Percentiles rank a stretch among this genome's conserved stretches.
phyloP scores from a whole-genome alignment of 2,329 filamentous ascomycete genomes.

The Neoscytalidium dimidiatum region DNA sequence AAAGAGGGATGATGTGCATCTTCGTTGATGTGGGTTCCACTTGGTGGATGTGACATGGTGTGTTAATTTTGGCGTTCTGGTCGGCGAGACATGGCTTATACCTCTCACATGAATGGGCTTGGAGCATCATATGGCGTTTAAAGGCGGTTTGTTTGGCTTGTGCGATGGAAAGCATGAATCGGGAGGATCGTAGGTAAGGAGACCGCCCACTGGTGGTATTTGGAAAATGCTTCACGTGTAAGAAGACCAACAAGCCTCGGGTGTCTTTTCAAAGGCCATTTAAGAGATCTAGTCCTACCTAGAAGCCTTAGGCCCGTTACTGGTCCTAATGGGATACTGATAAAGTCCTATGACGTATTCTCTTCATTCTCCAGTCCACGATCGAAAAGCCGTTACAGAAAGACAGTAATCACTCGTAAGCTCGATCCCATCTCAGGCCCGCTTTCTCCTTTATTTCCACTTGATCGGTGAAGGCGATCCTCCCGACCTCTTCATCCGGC shows the following conservation, averaged over 20 bases:
- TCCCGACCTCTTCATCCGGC: conserved; percentile 20
- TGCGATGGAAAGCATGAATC: neutral
- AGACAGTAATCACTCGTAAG: neutral
- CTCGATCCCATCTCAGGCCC: neutral
- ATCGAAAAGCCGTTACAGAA: too few relatives aligned
- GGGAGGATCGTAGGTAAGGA: too few relatives aligned
- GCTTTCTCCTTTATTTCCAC: neutral
- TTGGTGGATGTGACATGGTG: conserved; percentile 10
- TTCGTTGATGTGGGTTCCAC: too few relatives aligned
- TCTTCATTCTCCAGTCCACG: too few relatives aligned
- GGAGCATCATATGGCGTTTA: neutral
- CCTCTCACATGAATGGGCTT: neutral
- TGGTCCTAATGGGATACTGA: too few relatives aligned
- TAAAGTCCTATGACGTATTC: too few relatives aligned
- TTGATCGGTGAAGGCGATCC: conserved; percentile 22
- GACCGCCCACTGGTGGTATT: too few relatives aligned
- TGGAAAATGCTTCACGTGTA: neutral
- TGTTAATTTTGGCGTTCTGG: neutral
- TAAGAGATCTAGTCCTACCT: too few relatives aligned
- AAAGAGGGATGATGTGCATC: neutral
- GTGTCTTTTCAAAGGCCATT: too few relatives aligned
- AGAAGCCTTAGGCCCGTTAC: too few relatives aligned
- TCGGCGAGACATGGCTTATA: neutral
- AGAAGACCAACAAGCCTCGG: too few relatives aligned
- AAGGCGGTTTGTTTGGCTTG: neutral